Base-by-base conservation (phyloP, 371 early-diverging fungal species). In the Mortierella sp. region DNA sequence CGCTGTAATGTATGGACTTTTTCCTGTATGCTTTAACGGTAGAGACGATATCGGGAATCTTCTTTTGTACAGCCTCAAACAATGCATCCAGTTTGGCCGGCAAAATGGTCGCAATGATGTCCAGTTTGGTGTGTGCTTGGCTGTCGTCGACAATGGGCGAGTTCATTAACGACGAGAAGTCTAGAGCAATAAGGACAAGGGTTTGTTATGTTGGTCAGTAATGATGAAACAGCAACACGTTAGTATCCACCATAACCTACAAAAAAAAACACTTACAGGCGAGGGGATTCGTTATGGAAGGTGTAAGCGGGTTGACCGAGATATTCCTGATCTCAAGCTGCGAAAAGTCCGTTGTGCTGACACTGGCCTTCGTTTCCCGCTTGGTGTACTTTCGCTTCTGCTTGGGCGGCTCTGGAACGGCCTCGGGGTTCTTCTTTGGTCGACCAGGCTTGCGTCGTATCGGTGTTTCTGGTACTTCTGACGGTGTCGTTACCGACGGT, bases 281-380 rank as follows among this genome's bases (percentile, higher is more conserved):
- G 7, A 70, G 6, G 18, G 85, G 78, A 27, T 75, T 71, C 16
- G 76, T 27, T 18, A 75, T 75, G 21, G 63, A 48, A 3, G 82
- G 81, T 0, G 76, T 56, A 14, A 81, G 35, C 6, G 84, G 81
- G 29, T 84, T 81, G 24, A 81, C 46, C 8, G 85, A 84, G 16
- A 84, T 84, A 49, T 84, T 84, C 51, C 85, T 75, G 70, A 84
- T 81, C 60, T 81, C 73, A 4, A 84, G 43, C 12, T 72, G 51
- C 11, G 79, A 74, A 58, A 79, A 71, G 43, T 78, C 78, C 2
- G 56, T n/a, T 18, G 72, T 38, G 35, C 48, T 71, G 48, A 48
- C 12, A n/a, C 71, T 71, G 48, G 32, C 71, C 27, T 71, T 71
- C 46, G 48, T 71, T 18, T 48, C 71, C 24, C 68, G 68, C 12